Base-by-base conservation (phyloP, 768 basidiomycete species). In the Trametes cinnabarina region DNA sequence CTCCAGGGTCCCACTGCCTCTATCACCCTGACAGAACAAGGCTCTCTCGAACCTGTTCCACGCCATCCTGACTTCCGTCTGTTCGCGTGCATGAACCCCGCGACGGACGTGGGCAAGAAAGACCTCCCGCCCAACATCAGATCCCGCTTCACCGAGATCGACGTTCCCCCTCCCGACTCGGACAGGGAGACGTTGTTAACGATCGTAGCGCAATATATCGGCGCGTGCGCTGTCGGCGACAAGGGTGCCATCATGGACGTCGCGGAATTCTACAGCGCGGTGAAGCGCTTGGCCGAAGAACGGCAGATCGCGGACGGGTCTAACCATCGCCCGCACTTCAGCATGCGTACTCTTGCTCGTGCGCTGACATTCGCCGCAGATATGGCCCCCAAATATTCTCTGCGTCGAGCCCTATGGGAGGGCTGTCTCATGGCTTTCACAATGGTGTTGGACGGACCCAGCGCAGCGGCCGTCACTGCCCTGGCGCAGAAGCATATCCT, bases 81-180 rank as follows among this genome's bases (percentile, higher is more conserved):
- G 4, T 98, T 98, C 67, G 94, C 94, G 4, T 99, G 97, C 71
- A 99, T 99, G 97, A 99, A 99, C 68, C 97, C 97, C 4, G 97
- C 97, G 0, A 99, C 95, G 3, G 97, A 99, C 65, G 90, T 98
- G 14, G 97, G 97, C 32, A 99, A 98, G 77, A 97, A 94, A 66
- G 96, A 98, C 66, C 85, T 99, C 0, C 92, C 94, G 17, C 87
- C 91, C 4, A 88, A 88, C 66, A 90, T 98, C 47, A 86, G 95
- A 34, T 83, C 88, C 10, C 85, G 90, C 28, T 98, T 99, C 75
- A 97, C 94, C 1, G 97, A 98, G 71, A 84, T 98, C 52, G 94
- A 94, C 68, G 95, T 98, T 0, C 85, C 90, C n/a, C 82, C 95
- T 3, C 95, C 96, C 4, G 97, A 99, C 66, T 80, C 89, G 30